Evolutionary conservation across 352 stramenopile species (phyloP).

Genomic region (Phytophthora pinifolia): DNA sequence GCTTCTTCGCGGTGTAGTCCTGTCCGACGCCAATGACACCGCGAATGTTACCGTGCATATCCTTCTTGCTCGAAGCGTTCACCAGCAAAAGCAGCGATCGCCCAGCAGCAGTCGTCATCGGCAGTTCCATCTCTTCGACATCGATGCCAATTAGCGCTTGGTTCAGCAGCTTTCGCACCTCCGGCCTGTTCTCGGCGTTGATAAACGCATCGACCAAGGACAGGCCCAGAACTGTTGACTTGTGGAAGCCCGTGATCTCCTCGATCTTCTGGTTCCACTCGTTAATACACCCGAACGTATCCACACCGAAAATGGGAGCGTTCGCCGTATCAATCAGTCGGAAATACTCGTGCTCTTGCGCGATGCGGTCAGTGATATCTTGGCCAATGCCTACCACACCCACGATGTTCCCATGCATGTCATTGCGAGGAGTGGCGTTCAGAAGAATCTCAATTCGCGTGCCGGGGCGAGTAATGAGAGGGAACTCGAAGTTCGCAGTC

Average conservation of each 20-base stretch:
- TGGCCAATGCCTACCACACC: constrained; percentile 87
- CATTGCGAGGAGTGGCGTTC: constrained; percentile 70
- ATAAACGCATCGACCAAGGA: constrained; percentile 70
- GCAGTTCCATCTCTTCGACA: constrained; percentile 69
- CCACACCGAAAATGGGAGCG: constrained; percentile 72
- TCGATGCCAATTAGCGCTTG: constrained; percentile 69
- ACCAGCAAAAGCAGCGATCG: constrained; percentile 52
- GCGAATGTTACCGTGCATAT: constrained; percentile 86
- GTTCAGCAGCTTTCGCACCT: constrained; percentile 60
- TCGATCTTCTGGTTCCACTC: constrained; percentile 82
- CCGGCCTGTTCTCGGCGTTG: constrained; percentile 45
- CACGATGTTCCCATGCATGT: constrained; percentile 77
- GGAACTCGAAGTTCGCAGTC: constrained; percentile 88
- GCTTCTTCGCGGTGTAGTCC: constrained; percentile 85
- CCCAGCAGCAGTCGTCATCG: constrained; percentile 55
- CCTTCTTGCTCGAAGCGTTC: constrained; percentile 76
- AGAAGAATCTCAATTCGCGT: constrained; percentile 78
- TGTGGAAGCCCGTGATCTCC: constrained; percentile 71
- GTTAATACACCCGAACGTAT: constrained; percentile 75
- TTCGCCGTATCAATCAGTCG: constrained; percentile 76
- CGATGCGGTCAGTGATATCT: constrained; percentile 80
- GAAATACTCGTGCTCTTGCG: constrained; percentile 80
- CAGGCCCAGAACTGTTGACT: constrained; percentile 51
- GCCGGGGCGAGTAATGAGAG: constrained; percentile 70
- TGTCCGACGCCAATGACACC: constrained; percentile 88